Evolutionary conservation across 108 stramenopile species (phyloP), one percentile per base, ranked within the genome.

Genomic region (Cyclotella baltica): DNA sequence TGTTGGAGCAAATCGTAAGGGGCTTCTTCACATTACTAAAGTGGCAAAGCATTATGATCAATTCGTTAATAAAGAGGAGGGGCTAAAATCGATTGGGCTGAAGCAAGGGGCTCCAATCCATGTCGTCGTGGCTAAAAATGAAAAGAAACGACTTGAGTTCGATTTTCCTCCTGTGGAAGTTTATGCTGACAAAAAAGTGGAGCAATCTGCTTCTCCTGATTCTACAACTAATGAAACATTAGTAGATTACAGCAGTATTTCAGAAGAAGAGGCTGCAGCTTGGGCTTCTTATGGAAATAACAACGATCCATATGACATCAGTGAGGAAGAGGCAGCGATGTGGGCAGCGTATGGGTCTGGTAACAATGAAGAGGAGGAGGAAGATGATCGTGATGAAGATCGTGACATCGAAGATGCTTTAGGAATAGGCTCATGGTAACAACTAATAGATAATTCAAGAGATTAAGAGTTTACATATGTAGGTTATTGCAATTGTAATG

Each of bases 351-450:
- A 83, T 70, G 84, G 62, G 43, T 50, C 68, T 31, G 56, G 76
- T 29, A 38, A 56, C 25, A 69, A 81, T 4, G 83, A 87, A 55
- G 78, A 75, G 13, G 83, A 74, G 11, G 80, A 84, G 51, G 56
- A 83, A 59, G 87, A 87, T 52, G 83, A 88, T 19, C 89, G 87
- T 59, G 92, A 93, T 64, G 93, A 93, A 86, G 90, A 93, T 36
- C 53, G 66, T 28, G 89, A 90, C 25, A 93, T 93, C 47, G 93
- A 93, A 76, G 90, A 91, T 79, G 72, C 89, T 22, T 58, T 93
- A 23, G 93, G 93, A 9, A 82, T 93, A 30, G 90, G 90, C 53
- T 80, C 59, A 35, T 93, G 90, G 67, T 93, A 72, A 70, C n/a
- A n/a, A n/a, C n/a, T n/a, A n/a, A n/a, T n/a, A n/a, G n/a, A 18